A percentile compares a stretch with the other conserved stretches of the same genome.
Evolutionary conservation across 805 yeast genomes (phyloP).

Genomic region (Candida jianshihensis): DNA sequence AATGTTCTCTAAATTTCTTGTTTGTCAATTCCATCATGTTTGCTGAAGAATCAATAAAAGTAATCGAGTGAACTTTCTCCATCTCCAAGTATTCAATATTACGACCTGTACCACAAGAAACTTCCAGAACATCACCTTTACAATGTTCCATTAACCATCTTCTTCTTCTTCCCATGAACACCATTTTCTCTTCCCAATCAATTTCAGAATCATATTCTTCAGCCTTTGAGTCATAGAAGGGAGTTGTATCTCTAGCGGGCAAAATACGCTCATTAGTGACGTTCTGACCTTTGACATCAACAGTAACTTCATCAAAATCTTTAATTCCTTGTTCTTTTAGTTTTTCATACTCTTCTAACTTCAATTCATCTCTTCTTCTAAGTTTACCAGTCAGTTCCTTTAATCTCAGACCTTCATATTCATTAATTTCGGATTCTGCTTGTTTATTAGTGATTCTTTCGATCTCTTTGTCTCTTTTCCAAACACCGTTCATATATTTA

Average conservation of each 20-base stretch:
- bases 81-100: slow-evolving; percentile 71
- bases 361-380: slow-evolving; percentile 58
- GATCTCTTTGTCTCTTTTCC: slow-evolving; percentile 56
- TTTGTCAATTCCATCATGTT: slow-evolving; percentile 81
- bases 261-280: slow-evolving; percentile 36
- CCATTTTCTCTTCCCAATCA: slow-evolving; percentile 42
- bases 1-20: slow-evolving; percentile 60
- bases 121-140: slow-evolving; percentile 87
- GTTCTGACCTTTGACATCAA: slow-evolving; percentile 27
- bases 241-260: slow-evolving; percentile 75
- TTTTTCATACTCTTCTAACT: slow-evolving; percentile 50
- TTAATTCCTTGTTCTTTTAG: slow-evolving; percentile 33
- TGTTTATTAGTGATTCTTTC: slow-evolving; percentile 34
- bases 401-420: slow-evolving; percentile 57
- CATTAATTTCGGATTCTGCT: slow-evolving; percentile 31
- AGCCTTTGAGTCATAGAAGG: slow-evolving; percentile 72
- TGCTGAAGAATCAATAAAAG: slow-evolving; percentile 78
- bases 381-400: slow-evolving; percentile 54
- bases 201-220: slow-evolving; percentile 74
- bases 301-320: slow-evolving; percentile 24
- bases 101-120: slow-evolving; percentile 94
- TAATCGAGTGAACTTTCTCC: slow-evolving; percentile 57
- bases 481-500: slow-evolving; percentile 60
- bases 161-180: slow-evolving; percentile 50
- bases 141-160: slow-evolving; percentile 74